phyloP scores from a whole-genome alignment of 1,284 basidiomycete genomes.

The Papiliotrema terrestris region DNA sequence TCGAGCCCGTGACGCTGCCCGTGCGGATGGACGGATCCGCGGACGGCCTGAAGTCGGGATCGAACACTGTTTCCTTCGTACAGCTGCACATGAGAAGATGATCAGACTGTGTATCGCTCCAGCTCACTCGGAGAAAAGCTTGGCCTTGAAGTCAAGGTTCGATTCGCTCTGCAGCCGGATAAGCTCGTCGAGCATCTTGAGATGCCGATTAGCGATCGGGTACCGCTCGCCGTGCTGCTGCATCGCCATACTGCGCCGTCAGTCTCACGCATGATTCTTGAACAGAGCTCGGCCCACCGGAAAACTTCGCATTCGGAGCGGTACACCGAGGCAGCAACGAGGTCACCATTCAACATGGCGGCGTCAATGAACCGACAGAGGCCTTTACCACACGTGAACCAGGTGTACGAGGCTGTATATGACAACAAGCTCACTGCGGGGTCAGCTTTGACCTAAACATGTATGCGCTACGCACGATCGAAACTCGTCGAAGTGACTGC shows the following conservation, averaged over 20 bases:
- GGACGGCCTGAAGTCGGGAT: neutral
- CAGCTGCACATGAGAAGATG: neutral
- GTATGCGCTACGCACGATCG: conserved; percentile 31
- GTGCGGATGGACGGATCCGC: neutral
- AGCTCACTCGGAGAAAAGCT: neutral
- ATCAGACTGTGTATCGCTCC: neutral
- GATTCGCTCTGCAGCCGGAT: conserved; percentile 6
- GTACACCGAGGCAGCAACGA: conserved; percentile 30
- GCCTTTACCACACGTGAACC: conserved; percentile 24
- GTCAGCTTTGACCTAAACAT: neutral
- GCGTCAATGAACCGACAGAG: conserved; percentile 36
- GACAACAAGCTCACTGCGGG: conserved; percentile 34
- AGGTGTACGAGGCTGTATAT: conserved; percentile 20
- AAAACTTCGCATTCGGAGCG: conserved; percentile 38
- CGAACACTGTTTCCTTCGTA: neutral
- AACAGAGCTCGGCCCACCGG: conserved; percentile 13
- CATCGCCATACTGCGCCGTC: conserved; percentile 16
- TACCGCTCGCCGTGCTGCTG: conserved; percentile 28
- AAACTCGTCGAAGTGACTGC: conserved; percentile 38
- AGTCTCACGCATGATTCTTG: neutral
- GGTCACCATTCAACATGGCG: conserved; percentile 24
- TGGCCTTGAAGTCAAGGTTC: neutral
- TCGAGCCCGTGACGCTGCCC: neutral
- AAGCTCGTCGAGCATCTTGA: conserved; percentile 30
- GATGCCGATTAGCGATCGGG: conserved; percentile 27